Conservation (phyloP, 371 early-diverging fungal genomes). For the Mucor irregularis region DNA sequence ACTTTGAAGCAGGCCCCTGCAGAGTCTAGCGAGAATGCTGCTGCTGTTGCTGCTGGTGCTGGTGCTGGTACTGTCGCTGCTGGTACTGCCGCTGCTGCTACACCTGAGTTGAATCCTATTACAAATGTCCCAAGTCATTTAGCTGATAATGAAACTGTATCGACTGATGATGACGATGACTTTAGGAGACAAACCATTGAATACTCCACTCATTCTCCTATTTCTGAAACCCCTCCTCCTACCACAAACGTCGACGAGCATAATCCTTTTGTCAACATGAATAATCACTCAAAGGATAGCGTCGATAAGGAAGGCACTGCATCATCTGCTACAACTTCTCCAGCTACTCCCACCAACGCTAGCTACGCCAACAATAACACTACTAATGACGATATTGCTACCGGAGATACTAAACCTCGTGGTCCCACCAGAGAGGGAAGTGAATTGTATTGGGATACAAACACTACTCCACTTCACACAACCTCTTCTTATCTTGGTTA, state of each 20-base stretch:
- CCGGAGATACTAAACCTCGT: not conserved
- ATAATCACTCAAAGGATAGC: no score
- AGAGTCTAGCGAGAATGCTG: no score
- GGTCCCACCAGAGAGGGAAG: constrained; percentile 19
- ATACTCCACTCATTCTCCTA: constrained; percentile 10
- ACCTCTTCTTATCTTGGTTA: no score
- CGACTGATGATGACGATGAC: not conserved
- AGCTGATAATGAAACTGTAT: not conserved
- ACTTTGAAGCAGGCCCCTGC: no score
- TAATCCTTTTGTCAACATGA: not conserved
- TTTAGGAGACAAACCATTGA: constrained; percentile 5
- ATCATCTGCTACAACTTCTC: not conserved
- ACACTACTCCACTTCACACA: not conserved
- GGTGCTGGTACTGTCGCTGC: constrained; percentile 6
- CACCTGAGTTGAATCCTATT: constrained; percentile 3
- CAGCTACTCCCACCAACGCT: not conserved
- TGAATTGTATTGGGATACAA: constrained; percentile 15
- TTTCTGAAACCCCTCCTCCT: not conserved
- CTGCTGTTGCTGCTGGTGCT: not conserved
- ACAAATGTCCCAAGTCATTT: not conserved
- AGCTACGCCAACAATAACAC: not conserved
- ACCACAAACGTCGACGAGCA: not conserved
- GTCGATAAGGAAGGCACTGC: no score
- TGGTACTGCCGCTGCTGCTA: not conserved
- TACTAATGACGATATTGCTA: not conserved